These are phyloP conservation scores for Candida buenavistaensis DNA, from an alignment of 1,139 yeast genomes.

Conservation along the genomic window DNA sequence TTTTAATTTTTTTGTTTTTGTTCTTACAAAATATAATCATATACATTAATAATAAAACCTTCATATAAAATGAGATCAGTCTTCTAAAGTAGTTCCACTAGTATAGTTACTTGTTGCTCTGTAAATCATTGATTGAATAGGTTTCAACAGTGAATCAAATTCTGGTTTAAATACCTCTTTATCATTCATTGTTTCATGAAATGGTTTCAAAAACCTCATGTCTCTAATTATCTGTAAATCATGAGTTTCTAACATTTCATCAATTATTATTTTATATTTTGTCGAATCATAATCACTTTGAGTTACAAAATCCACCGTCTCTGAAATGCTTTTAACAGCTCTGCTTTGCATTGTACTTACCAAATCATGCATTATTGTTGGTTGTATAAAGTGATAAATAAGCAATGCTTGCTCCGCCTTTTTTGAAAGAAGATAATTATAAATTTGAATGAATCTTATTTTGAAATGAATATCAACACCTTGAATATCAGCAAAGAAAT, in stretches of 20 bases:
- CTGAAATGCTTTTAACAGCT: conserved; percentile 29
- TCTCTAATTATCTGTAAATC: conserved; percentile 15
- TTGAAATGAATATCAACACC: conserved; percentile 46
- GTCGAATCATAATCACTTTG: conserved; percentile 22
- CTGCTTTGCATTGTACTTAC: conserved; percentile 30
- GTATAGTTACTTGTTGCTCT: conserved; percentile 40
- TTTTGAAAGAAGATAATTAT: conserved; percentile 40
- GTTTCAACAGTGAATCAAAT: conserved; percentile 21
- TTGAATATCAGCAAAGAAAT: conserved; percentile 45
- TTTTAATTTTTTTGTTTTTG: no score
- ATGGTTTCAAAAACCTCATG: conserved; percentile 18
- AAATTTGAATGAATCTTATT: conserved; percentile 52
- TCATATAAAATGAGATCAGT: no score
- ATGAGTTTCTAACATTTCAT: conserved; percentile 15
- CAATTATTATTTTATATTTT: conserved; percentile 15
- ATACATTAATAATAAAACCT: neutral
- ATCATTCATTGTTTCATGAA: conserved; percentile 16
- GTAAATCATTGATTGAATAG: conserved; percentile 37
- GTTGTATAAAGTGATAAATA: conserved; percentile 45
- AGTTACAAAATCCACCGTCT: conserved; percentile 26
- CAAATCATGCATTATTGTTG: conserved; percentile 39
- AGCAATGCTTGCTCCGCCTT: conserved; percentile 40
- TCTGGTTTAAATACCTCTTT: conserved; percentile 15
- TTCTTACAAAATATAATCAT: no score
- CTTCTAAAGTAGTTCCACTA: conserved; percentile 39